Percentiles rank a stretch among this genome's conserved stretches.
Conservation (phyloP, 768 basidiomycete species). For the Pleurotus tuoliensis region DNA sequence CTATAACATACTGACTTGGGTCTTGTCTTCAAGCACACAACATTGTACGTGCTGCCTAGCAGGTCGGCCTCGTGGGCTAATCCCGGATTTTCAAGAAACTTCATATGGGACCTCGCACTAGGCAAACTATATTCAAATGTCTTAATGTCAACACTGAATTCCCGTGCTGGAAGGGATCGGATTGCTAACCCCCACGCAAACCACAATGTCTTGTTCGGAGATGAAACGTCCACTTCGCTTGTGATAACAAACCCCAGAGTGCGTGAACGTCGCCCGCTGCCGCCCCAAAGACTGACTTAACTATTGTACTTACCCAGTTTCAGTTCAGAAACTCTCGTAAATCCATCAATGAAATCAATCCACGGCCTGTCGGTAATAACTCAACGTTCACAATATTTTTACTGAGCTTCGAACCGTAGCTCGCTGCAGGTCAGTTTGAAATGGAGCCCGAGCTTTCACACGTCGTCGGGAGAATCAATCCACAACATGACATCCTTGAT, state of each 20-base stretch:
- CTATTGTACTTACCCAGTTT: not conserved
- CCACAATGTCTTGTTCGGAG: constrained; percentile 4
- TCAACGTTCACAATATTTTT: not conserved
- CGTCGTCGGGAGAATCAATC: not conserved
- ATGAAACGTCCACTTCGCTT: not conserved
- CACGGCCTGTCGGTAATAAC: not conserved
- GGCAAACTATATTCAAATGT: constrained; percentile 6
- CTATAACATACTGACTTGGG: not conserved
- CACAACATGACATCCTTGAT: not conserved
- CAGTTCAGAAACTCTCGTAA: not conserved
- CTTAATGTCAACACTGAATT: constrained; percentile 7
- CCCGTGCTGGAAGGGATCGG: not conserved
- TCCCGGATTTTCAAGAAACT: not conserved
- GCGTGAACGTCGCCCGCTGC: not conserved
- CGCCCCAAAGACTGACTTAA: not conserved
- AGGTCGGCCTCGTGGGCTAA: not conserved
- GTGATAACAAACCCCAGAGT: not conserved
- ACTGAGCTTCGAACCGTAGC: not conserved
- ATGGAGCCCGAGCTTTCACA: not conserved
- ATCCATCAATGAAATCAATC: not conserved
- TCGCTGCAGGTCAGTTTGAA: not conserved
- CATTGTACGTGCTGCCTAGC: not conserved
- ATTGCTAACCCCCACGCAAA: not conserved
- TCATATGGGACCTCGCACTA: constrained; percentile 6
- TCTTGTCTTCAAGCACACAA: constrained; percentile 2